Base-by-base conservation (phyloP, 495 filamentous ascomycete genomes). In the Aspergillus avenaceus region DNA sequence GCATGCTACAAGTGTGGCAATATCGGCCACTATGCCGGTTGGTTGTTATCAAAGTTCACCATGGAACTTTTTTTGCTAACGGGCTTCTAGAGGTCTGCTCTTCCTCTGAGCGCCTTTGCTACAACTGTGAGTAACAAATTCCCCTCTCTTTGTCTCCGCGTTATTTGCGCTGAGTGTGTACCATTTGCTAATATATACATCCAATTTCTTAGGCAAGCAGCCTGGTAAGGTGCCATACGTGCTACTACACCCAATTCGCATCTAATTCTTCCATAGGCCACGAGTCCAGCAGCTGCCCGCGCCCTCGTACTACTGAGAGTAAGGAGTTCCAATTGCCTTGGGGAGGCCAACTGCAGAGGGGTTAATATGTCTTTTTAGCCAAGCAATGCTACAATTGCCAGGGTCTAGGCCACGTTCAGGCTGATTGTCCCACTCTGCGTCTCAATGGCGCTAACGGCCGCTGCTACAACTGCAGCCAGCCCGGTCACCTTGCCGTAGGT, bases 341-440 rank as follows among this genome's bases (percentile, higher is more conserved):
- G 24, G n/a, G n/a, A n/a, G 11, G n/a, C 22, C 41, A 41, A 43
- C 47, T 47, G 36, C 24, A n/a, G 51, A 24, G 40, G 45, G 66
- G 49, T 73, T 73, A 56, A 58, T 41, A 43, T 52, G 37, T 50
- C 42, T 54, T 42, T 45, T 26, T 59, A 85, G 82, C 88, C 32
- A 99, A 99, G 83, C 95, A 99, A 76, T 99, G 95, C 83, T 99
- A 99, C 69, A 93, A 97, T 76, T 99, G 95, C 79, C 93, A 97
- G 73, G 95, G 95, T 28, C 79, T 97, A 52, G 95, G 95, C 50
- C 95, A 99, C 66, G 93, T 99, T 62, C 95, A 99, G 76, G 95
- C 95, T 54, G 95, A 97, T 69, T 99, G 95, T 81, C 95, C 95
- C 53, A 99, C 95, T 44, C 80, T 97, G 49, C 90, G 95, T 61